phyloP scores from a whole-genome alignment of 2,329 filamentous ascomycete genomes.

The Cladosporium sp. region DNA sequence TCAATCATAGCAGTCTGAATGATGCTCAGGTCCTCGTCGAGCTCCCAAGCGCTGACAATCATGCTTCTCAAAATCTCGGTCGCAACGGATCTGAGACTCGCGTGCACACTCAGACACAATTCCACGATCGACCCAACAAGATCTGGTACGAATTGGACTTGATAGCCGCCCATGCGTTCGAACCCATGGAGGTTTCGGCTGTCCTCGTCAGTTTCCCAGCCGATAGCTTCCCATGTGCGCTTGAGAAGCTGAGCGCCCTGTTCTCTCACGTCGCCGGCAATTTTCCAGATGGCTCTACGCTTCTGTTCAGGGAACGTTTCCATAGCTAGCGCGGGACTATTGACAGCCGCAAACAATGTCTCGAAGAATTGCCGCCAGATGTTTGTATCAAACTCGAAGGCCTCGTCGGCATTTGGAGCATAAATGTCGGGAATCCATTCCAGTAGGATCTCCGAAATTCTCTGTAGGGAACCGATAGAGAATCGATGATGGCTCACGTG shows the following conservation, averaged over 20 bases:
- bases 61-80: conserved; percentile 95
- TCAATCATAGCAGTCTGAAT: conserved; percentile 98
- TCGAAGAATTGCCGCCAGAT: conserved; percentile 94
- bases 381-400: conserved; percentile 77
- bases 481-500: conserved; percentile 67
- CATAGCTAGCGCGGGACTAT: conserved; percentile 82
- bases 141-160: conserved; percentile 95
- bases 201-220: conserved; percentile 86
- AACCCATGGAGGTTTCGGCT: conserved; percentile 77
- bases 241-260: conserved; percentile 83
- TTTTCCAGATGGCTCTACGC: conserved; percentile 95
- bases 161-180: conserved; percentile 87
- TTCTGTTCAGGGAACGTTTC: conserved; percentile 98
- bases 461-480: conserved; percentile 81
- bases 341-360: conserved; percentile 83
- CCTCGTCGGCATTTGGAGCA: conserved; percentile 66
- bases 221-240: conserved; percentile 90
- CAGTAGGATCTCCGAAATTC: conserved; percentile 76
- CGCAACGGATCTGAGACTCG: conserved; percentile 83
- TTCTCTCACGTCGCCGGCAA: conserved; percentile 93
- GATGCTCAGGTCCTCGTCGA: conserved; percentile 87
- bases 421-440: conserved; percentile 84
- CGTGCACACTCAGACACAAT: conserved; percentile 91
- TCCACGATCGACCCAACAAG: conserved; percentile 90
- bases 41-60: conserved; percentile 97